phyloP scores from a whole-genome alignment of 805 yeast genomes.

The Pichia thaimueangensis region DNA sequence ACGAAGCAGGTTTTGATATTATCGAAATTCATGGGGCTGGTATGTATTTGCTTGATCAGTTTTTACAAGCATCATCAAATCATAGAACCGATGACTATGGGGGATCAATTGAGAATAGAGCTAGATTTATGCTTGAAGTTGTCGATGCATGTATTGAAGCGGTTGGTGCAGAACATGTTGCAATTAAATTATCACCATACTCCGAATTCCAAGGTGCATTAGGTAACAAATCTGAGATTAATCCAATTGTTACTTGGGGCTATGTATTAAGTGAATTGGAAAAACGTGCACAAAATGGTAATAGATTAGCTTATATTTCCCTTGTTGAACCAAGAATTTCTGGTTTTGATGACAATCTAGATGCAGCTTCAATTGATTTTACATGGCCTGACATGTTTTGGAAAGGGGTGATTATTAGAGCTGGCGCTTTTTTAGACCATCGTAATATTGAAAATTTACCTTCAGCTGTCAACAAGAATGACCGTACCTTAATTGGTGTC shows the following conservation, averaged over 20 bases:
- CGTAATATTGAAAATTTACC: conserved; percentile 15
- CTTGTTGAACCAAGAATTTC: conserved; percentile 69
- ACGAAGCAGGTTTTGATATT: conserved; percentile 35
- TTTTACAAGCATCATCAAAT: conserved; percentile 32
- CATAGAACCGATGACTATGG: conserved; percentile 38
- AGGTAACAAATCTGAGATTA: conserved; percentile 31
- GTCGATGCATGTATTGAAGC: conserved; percentile 45
- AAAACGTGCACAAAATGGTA: conserved; percentile 19
- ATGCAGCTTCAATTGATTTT: conserved; percentile 7
- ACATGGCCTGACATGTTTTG: conserved; percentile 16
- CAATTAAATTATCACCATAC: conserved; percentile 45
- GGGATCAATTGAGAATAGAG: conserved; percentile 37
- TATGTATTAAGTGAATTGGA: conserved; percentile 37
- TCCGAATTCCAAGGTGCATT: conserved; percentile 34
- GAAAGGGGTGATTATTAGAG: conserved; percentile 21
- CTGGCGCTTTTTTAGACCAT: conserved; percentile 24
- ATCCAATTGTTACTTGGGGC: conserved; percentile 31
- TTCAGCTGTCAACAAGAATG: conserved; percentile 22
- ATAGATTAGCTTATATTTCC: conserved; percentile 23
- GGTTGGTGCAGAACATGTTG: conserved; percentile 45
- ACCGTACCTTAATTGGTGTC: conserved; percentile 37
- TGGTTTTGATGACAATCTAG: conserved; percentile 26
- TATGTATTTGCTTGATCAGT: conserved; percentile 37
- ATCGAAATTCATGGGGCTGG: conserved; percentile 38
- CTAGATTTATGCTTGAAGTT: conserved; percentile 38